Evolutionary conservation across 2,329 filamentous ascomycete genomes (phyloP).

Genomic region (Akanthomyces uredinophilus): DNA sequence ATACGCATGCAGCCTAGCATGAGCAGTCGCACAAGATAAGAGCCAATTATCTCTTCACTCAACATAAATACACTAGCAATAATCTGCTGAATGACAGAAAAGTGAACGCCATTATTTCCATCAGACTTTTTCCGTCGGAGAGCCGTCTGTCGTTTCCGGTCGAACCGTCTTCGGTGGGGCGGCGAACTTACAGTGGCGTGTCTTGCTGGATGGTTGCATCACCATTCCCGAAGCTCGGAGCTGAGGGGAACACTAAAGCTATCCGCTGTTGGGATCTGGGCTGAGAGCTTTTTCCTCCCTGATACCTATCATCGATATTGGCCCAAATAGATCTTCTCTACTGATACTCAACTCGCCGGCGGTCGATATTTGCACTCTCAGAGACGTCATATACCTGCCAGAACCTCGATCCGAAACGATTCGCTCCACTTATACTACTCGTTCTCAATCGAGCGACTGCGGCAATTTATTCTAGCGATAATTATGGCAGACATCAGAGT

Average conservation of each 20-base stretch:
- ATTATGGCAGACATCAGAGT: slow-evolving; percentile 35
- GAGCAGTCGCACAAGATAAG: not conserved
- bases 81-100: not conserved
- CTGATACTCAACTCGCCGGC: not conserved
- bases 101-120: not conserved
- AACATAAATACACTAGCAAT: not conserved
- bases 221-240: not conserved
- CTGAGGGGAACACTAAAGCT: not conserved
- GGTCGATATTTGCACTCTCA: not conserved
- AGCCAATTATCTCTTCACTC: not conserved
- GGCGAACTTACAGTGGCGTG: not conserved
- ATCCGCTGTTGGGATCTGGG: not conserved
- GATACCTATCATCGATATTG: not conserved
- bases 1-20: not conserved
- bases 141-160: not conserved
- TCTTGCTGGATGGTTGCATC: slow-evolving; percentile 2
- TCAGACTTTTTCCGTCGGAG: not conserved
- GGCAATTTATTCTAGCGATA: slow-evolving; percentile 16
- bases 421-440: not conserved
- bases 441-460: not conserved
- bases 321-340: not conserved
- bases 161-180: slow-evolving; percentile 8
- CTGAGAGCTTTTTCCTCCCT: not conserved
- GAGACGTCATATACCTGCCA: not conserved
- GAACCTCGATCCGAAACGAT: slow-evolving; percentile 16